Base-by-base conservation (phyloP, 176 grass and related monocot species). In the Carex kokanica region DNA sequence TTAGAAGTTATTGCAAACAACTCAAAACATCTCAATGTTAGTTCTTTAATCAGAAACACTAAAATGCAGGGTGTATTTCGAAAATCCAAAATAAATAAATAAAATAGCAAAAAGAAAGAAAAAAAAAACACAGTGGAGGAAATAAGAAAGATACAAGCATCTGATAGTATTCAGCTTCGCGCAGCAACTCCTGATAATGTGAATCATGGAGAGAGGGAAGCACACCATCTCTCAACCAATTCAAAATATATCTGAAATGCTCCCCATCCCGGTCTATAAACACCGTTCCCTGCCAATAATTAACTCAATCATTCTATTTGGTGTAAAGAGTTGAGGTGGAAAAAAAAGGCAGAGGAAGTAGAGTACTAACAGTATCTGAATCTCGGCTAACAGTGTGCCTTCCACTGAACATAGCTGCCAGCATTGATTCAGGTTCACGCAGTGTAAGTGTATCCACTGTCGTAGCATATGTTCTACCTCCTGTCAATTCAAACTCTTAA, bases 191-290 rank as follows among this genome's bases (percentile, higher is more conserved):
- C 77, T 93, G 87, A 82, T 91, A 83, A 8, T 90, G 83, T 17
- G 87, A 91, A 9, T 91, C 90, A 9, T 90, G 88, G 25, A 98
- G 84, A 56, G 23, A 55, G 2, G 90, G 90, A 74, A 93, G 78
- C 55, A 80, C 81, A 16, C 90, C 92, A 74, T 98, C 92, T 85
- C 95, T 85, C 20, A 98, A 88, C 92, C 95, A 98, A 68, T 94
- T 98, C 57, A 98, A 88, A 20, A 98, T 85, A 86, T 98, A 90
- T 72, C 92, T 89, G 81, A 98, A 98, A 65, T 94, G 86, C 85
- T 94, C 91, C 67, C 95, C 92, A 69, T 98, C 95, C 85, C 95
- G 89, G 87, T 98, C 95, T 57, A 94, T 88, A 82, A 98, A 98
- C 32, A 98, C 84, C 79, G 62, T 89, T 67, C 92, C 95, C 95